Evolutionary conservation across 192 early-diverging fungal species (phyloP), one percentile per base, ranked within the genome.

Genomic region (Backusella psychrophila): DNA sequence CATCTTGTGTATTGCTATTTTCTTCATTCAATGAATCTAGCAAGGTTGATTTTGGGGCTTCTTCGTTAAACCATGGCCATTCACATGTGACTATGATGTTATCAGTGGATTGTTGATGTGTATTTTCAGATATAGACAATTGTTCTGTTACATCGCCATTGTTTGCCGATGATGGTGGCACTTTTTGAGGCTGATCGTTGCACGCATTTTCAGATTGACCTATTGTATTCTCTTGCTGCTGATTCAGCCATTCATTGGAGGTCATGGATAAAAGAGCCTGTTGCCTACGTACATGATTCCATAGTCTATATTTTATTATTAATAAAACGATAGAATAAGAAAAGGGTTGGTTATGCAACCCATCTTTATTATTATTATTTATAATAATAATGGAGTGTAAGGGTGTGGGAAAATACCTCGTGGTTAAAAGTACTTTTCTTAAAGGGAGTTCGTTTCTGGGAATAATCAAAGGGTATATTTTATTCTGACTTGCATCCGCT

Each of bases 401-500:
- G 21, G 17, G 68, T 69, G 68, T 69, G 68, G 68, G 36, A 39
- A 63, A 52, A 33, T 75, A 67, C 74, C 74, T 75, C 29, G 59
- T 75, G 41, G 63, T 65, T 46, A 75, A 75, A 67, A 75, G 66
- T 67, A 75, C 66, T 44, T 65, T 75, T 67, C 63, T 41, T 42
- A 75, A 34, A 75, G 74, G 65, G 63, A 67, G 39, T 42, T 75
- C 74, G 29, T 65, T 75, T 75, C 63, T 75, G 35, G 63, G 39
- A 75, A 66, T 75, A 46, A 44, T 65, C 36, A 38, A 44, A 26
- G 74, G 59, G 42, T 75, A 75, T 66, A 75, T 75, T 33, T 75
- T 75, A 65, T 44, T 66, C 23, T 75, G 74, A 75, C 74, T 75
- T 36, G 74, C 74, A 65, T 66, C 63, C 12, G 65, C 65, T 65